Percentiles rank a stretch among this genome's conserved stretches.
phyloP scores from a whole-genome alignment of 805 yeast genomes.

The Candida quercuum region DNA sequence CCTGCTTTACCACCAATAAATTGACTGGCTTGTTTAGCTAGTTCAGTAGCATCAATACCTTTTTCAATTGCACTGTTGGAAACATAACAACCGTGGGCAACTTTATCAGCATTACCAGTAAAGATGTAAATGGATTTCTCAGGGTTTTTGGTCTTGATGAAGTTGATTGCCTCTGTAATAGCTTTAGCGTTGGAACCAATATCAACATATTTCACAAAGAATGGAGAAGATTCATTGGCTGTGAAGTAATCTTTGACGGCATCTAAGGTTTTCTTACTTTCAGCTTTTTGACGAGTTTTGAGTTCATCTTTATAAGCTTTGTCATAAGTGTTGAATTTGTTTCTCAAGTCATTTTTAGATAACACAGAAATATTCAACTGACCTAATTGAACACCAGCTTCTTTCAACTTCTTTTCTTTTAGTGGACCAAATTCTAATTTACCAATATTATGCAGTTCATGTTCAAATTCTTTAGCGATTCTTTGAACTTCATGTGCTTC shows the following conservation, averaged over 20 bases:
- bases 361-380: conserved; percentile 77
- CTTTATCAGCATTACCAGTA: conserved; percentile 67
- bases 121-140: conserved; percentile 74
- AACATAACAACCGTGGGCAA: conserved; percentile 94
- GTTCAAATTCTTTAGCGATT: conserved; percentile 67
- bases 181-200: conserved; percentile 88
- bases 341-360: conserved; percentile 70
- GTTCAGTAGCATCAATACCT: conserved; percentile 70
- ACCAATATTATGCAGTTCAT: conserved; percentile 52
- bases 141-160: conserved; percentile 70
- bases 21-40: conserved; percentile 65
- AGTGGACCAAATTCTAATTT: conserved; percentile 64
- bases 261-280: conserved; percentile 75
- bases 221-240: conserved; percentile 44
- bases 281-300: conserved; percentile 84
- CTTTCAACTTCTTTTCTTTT: conserved; percentile 81
- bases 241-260: conserved; percentile 65
- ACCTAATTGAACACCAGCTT: conserved; percentile 77
- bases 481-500: conserved; percentile 90
- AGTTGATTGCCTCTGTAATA: conserved; percentile 85
- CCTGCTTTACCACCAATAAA: conserved; percentile 96
- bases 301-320: conserved; percentile 84
- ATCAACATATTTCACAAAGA: conserved; percentile 60
- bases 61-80: conserved; percentile 62
- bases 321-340: conserved; percentile 71